Evolutionary conservation across 305 asterid genomes (phyloP), one percentile per base, ranked within the genome.

Genomic region (Solanum chacoense): DNA sequence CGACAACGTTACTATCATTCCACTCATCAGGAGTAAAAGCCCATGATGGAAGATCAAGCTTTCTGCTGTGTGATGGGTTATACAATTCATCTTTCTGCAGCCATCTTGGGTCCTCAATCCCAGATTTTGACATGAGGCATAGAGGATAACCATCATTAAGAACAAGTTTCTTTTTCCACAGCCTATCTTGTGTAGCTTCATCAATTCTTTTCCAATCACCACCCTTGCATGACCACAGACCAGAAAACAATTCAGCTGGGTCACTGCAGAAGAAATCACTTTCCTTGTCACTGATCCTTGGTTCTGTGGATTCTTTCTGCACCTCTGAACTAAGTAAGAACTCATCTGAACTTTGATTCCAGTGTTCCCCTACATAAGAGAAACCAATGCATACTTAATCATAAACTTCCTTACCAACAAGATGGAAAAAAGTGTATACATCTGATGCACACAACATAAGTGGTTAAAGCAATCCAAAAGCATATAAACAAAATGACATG

Each of bases 161-260:
- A 86, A 98, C 97, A 91, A 90, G 91, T 92, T 95, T 98, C 94
- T 93, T 95, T 92, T 92, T 98, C 95, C 93, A 94, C 50, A 89
- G 87, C 92, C 91, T 93, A 90, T 96, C 99, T 88, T 91, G 96
- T 85, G 94, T 79, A 91, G 92, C 90, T 90, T 96, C 99, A 89
- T 96, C 99, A 28, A 83, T 94, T 93, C 97, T 95, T 95, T 91
- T 94, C 99, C 99, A 98, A 91, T 98, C 99, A 88, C 98, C 96
- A 78, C 99, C 99, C 93, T 93, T 96, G 91, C 98, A 95, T 85
- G 96, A 93, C 99, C 98, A 98, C 72, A 90, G 93, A 81, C 98
- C 94, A 90, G 96, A 94, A 92, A 94, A 94, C 88, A 89, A 90
- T 90, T 88, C 97, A 89, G 89, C 85, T 86, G 92, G 87, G 65